phyloP scores from a whole-genome alignment of 306 rosid genomes.

The Leucaena leucocephala region DNA sequence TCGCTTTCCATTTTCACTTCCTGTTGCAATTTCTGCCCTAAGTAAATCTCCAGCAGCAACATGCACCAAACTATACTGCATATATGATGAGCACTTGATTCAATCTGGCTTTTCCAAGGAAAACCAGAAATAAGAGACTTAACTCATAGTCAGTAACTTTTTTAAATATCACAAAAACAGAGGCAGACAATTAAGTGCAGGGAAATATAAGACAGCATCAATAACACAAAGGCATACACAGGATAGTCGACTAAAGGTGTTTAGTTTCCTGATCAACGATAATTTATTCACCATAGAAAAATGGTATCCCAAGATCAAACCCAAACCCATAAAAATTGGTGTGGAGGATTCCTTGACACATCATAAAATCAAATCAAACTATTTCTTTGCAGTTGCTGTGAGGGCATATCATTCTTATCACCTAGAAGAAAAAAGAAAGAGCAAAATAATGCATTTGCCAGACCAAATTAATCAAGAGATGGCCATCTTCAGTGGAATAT shows the following conservation, averaged over 20 bases:
- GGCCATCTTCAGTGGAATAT: background rate
- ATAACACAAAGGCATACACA: background rate
- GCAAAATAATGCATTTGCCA: background rate
- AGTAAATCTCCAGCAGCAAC: slow-evolving; percentile 96
- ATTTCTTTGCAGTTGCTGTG: background rate
- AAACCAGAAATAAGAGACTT: slow-evolving; percentile 37
- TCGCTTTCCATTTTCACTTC: slow-evolving; percentile 75
- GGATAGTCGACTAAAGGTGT: background rate
- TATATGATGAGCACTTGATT: slow-evolving; percentile 47
- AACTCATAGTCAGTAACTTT: slow-evolving; percentile 17
- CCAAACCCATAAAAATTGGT: background rate
- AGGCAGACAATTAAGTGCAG: background rate
- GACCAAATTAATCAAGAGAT: background rate
- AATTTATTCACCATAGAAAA: background rate
- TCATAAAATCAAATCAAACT: background rate
- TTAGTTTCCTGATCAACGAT: background rate
- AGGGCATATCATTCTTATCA: background rate
- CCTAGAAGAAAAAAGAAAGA: background rate
- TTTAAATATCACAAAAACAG: background rate
- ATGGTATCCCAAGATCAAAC: background rate
- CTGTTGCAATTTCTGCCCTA: slow-evolving; percentile 78
- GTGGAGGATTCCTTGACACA: background rate
- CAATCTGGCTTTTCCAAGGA: slow-evolving; percentile 44
- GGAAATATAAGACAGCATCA: background rate
- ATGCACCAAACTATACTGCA: slow-evolving; percentile 91